phyloP scores from a whole-genome alignment of 768 basidiomycete species.

The Amanita molliuscula region DNA sequence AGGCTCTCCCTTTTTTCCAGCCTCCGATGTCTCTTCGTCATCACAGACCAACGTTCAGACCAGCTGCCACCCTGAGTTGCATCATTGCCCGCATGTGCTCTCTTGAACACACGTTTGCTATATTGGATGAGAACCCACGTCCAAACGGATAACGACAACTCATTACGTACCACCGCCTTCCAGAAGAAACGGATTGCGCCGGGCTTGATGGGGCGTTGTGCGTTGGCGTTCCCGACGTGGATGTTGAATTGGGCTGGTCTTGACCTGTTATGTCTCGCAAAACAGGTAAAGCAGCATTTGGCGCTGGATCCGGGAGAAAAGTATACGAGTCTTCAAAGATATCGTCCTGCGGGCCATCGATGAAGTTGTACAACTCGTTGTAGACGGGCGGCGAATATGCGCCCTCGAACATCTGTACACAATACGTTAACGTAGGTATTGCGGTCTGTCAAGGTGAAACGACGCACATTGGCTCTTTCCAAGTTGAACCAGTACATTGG shows the following conservation, averaged over 20 bases:
- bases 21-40: not conserved
- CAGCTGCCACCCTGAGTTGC: not conserved
- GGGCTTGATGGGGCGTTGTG: not conserved
- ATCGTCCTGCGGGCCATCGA: slow-evolving; percentile 62
- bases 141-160: not conserved
- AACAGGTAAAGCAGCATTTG: slow-evolving; percentile 9
- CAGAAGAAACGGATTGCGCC: not conserved
- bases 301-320: slow-evolving; percentile 32
- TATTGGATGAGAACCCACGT: not conserved
- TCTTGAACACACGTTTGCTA: not conserved
- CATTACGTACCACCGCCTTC: not conserved
- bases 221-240: not conserved
- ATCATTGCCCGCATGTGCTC: not conserved
- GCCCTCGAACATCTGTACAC: slow-evolving; percentile 53
- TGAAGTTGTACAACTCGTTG: slow-evolving; percentile 60
- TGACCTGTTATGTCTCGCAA: not conserved
- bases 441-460: not conserved
- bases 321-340: slow-evolving; percentile 55
- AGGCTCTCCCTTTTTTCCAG: not conserved
- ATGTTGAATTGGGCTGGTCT: not conserved
- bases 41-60: not conserved
- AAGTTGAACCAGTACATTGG: slow-evolving; percentile 63
- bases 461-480: slow-evolving; percentile 49
- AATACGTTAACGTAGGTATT: not conserved
- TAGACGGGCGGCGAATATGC: slow-evolving; percentile 54